A percentile compares a stretch with the other conserved stretches of the same genome.
These are phyloP conservation scores for Erodium texanum DNA, from an alignment of 441 rosid species.

Conservation along the genomic window DNA sequence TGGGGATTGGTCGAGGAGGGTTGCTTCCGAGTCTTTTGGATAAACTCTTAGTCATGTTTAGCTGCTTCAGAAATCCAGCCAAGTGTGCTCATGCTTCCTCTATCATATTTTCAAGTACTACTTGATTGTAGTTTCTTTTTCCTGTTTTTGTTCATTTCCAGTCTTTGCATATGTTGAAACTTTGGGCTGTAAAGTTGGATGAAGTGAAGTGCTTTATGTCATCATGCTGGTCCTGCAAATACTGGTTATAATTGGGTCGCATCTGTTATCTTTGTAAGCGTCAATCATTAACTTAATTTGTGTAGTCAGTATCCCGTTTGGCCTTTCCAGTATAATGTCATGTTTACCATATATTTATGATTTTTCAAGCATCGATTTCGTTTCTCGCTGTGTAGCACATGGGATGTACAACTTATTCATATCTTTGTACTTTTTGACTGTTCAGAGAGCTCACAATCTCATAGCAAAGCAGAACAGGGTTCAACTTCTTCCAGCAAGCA, in stretches of 20 bases:
- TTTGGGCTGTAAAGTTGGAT: neutral
- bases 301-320: neutral
- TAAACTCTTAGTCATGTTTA: constrained; percentile 32
- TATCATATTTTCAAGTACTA: constrained; percentile 27
- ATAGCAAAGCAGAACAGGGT: constrained; percentile 16
- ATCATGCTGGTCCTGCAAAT: no score
- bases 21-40: constrained; percentile 4
- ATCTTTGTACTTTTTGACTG: neutral
- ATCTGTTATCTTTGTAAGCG: neutral
- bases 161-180: neutral
- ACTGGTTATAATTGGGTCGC: neutral
- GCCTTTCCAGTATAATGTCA: neutral
- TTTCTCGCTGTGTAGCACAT: neutral
- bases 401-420: neutral
- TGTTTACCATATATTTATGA: neutral
- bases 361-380: neutral
- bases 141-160: neutral
- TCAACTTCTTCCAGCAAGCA: constrained; percentile 14
- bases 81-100: constrained; percentile 46
- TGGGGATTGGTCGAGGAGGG: neutral
- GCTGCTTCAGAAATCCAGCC: constrained; percentile 37
- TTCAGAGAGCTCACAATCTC: constrained; percentile 29
- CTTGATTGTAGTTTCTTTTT: neutral
- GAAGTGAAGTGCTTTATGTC: no score
- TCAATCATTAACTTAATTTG: neutral